Conservation (phyloP, 495 filamentous ascomycete species). For the Penicillium pancosmium region DNA sequence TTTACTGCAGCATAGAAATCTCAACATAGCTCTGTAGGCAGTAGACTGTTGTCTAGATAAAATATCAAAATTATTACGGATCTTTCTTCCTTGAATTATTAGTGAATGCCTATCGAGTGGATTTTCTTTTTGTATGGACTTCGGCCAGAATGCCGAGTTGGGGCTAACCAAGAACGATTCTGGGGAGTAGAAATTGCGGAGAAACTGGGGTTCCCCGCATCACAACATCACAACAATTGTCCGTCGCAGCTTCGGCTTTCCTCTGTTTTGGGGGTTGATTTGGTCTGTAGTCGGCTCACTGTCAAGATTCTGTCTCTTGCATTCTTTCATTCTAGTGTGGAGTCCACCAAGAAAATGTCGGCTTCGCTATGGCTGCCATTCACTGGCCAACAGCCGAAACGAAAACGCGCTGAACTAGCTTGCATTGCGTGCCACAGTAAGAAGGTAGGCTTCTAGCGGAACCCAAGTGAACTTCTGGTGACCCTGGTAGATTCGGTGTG, state of each 20-base stretch:
- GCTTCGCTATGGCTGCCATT: slow-evolving; percentile 17
- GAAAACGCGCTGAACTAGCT: slow-evolving; percentile 37
- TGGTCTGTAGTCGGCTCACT: neutral
- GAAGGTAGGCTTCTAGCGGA: slow-evolving; percentile 23
- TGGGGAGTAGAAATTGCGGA: neutral
- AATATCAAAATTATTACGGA: too few species aligned
- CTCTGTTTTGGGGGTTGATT: neutral
- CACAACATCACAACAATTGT: neutral
- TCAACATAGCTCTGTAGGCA: too few species aligned
- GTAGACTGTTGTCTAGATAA: too few species aligned
- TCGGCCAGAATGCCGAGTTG: slow-evolving; percentile 1
- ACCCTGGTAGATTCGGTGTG: slow-evolving; percentile 34
- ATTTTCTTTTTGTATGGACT: neutral
- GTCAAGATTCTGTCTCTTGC: neutral
- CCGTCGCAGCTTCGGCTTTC: neutral
- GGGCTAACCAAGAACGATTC: neutral
- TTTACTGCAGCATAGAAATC: too few species aligned
- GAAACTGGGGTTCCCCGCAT: slow-evolving; percentile 6
- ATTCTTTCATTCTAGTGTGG: neutral
- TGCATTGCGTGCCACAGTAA: slow-evolving; percentile 39
- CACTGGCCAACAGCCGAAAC: slow-evolving; percentile 28
- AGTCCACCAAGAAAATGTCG: slow-evolving; percentile 10
- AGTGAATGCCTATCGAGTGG: neutral
- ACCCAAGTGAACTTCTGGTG: neutral
- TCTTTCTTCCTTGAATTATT: neutral